phyloP scores from a whole-genome alignment of 2,329 filamentous ascomycete genomes.

The Gnomoniopsis sp. region DNA sequence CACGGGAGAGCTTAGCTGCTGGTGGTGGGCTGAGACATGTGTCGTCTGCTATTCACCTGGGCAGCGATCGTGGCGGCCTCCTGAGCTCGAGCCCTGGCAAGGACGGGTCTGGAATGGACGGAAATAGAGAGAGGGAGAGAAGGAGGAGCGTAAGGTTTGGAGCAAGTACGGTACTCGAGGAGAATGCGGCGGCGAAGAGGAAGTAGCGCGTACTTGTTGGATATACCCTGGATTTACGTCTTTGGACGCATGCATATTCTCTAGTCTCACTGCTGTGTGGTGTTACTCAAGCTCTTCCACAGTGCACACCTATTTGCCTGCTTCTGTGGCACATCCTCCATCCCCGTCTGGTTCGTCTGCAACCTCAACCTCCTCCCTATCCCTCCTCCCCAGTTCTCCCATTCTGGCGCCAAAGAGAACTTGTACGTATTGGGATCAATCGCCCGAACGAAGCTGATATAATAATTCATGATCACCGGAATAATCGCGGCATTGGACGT shows the following conservation, averaged over 20 bases:
- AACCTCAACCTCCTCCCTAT: slow-evolving; percentile 32
- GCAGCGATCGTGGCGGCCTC: slow-evolving; percentile 27
- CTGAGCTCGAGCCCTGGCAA: slow-evolving; percentile 50
- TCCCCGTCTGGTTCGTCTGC: slow-evolving; percentile 35
- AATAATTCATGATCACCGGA: slow-evolving; percentile 47
- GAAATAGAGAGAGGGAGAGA: slow-evolving; percentile 45
- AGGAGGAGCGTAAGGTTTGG: slow-evolving; percentile 65
- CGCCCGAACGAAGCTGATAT: slow-evolving; percentile 44
- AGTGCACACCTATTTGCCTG: slow-evolving; percentile 36
- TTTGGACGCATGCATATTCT: neutral
- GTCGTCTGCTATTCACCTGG: slow-evolving; percentile 20
- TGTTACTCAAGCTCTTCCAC: slow-evolving; percentile 35
- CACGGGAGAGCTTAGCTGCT: slow-evolving; percentile 42
- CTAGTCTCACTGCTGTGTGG: slow-evolving; percentile 28
- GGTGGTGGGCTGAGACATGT: slow-evolving; percentile 31
- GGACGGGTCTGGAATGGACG: slow-evolving; percentile 21
- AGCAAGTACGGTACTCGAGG: slow-evolving; percentile 23
- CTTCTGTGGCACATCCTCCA: slow-evolving; percentile 34
- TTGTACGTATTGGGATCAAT: slow-evolving; percentile 41
- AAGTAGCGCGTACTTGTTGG: neutral
- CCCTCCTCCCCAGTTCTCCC: slow-evolving; percentile 36
- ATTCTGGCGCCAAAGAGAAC: slow-evolving; percentile 33
- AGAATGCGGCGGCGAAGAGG: too few species aligned
- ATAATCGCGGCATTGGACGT: slow-evolving; percentile 43
- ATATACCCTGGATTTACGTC: neutral